Evolutionary conservation across 1,284 basidiomycete genomes (phyloP), one percentile per base, ranked within the genome.

Genomic region (Papiliotrema nemorosa): DNA sequence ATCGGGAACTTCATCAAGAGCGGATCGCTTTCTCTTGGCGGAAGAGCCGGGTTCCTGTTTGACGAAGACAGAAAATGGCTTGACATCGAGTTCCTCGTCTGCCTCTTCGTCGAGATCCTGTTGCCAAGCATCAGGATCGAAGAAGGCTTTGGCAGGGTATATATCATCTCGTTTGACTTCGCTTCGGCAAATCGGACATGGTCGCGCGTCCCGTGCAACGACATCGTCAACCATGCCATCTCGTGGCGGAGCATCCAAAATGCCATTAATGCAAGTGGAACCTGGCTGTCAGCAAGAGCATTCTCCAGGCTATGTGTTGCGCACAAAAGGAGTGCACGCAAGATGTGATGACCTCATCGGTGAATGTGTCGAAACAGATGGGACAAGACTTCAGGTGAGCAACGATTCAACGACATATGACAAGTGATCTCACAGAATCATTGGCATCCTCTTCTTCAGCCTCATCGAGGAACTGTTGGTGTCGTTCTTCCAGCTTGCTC

Each of bases 41-140:
- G 26, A 24, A 10, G 26, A 18, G 13, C 13, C 21, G 53, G 59
- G 62, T 56, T 65, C 67, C 40, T 54, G 66, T 50, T 68, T 70
- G 55, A 53, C 48, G 49, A 57, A 63, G 44, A 51, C 51, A 49
- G 52, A 3, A 13, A 24, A 41, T 18, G 39, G 39, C 45, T 50
- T 49, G 37, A 53, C 21, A 16, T 57, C 58, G 52, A 46, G 6
- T 87, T 85, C 53, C 86, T 74, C 72, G 31, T 60, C 61, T 29
- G 88, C 87, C 29, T 88, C 88, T 21, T 88, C 87, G 66, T 90
- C 54, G 21, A 51, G 36, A 27, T 58, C 52, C 48, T 14, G 7
- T 31, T 7, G 29, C 29, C 29, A 31, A 7, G 29, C 7, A 14
- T 31, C 29, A 21, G 69, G 64, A 14, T 64, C 49, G 52, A 63